phyloP scores from a whole-genome alignment of 176 grass and related monocot genomes.

The Saccharum officinarum region DNA sequence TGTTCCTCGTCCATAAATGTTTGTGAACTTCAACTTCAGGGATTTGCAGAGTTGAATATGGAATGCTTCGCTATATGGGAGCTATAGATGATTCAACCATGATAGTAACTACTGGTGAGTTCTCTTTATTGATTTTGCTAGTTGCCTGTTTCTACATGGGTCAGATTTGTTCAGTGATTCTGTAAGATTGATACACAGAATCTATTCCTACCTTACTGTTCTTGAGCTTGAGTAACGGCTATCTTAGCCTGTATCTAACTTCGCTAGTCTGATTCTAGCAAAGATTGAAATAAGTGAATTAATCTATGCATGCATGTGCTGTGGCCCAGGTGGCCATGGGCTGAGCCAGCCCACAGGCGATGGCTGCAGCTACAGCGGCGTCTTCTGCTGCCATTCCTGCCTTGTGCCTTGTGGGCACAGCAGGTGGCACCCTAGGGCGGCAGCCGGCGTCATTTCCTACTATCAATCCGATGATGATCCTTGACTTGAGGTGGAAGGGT shows the following conservation, averaged over 20 bases:
- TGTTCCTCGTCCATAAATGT: not conserved
- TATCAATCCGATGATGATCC: not conserved
- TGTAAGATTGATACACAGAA: slow-evolving; percentile 11
- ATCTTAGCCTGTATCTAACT: slow-evolving; percentile 19
- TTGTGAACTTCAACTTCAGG: slow-evolving; percentile 31
- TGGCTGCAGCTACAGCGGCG: not conserved
- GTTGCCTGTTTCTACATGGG: not conserved
- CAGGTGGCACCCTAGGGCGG: not conserved
- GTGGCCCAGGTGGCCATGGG: not conserved
- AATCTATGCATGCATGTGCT: not conserved
- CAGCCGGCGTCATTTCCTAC: not conserved
- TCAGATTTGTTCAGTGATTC: slow-evolving; percentile 5
- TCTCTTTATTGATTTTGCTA: slow-evolving; percentile 24
- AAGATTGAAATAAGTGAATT: not conserved
- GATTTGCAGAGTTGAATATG: slow-evolving; percentile 96
- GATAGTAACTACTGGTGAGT: slow-evolving; percentile 82
- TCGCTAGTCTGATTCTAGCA: not conserved
- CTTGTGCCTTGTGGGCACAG: not conserved
- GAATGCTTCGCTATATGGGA: slow-evolving; percentile 94
- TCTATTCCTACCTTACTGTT: not conserved
- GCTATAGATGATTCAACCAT: slow-evolving; percentile 90
- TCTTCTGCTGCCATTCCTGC: not conserved
- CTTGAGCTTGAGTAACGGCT: not conserved
- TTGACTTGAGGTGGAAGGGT: not conserved
- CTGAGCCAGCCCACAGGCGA: not conserved